These are phyloP conservation scores for Beta vulgaris DNA, from an alignment of 148 eudicot genomes.

Conservation along the genomic window DNA sequence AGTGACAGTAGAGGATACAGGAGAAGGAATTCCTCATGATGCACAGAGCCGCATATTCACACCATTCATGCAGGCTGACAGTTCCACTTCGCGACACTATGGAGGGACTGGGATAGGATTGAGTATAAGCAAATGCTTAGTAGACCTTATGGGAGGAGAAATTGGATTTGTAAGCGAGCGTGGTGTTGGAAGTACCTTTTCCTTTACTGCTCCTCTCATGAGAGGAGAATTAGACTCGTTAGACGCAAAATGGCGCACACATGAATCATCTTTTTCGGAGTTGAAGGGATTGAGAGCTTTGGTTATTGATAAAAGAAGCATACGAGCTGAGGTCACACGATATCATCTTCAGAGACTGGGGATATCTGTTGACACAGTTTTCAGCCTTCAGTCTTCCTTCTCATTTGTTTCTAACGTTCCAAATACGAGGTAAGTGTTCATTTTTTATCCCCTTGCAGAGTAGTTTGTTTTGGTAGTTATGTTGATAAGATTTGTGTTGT, in stretches of 20 bases:
- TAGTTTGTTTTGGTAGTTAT: not conserved
- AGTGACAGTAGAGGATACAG: constrained; percentile 89
- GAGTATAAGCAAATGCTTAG: constrained; percentile 86
- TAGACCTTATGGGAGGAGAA: constrained; percentile 90
- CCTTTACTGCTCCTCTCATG: constrained; percentile 57
- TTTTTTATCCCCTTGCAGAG: not conserved
- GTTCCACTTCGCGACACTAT: constrained; percentile 83
- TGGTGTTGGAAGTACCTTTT: constrained; percentile 71
- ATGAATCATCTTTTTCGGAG: constrained; percentile 49
- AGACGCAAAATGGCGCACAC: constrained; percentile 35
- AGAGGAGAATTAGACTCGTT: constrained; percentile 40
- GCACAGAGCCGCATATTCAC: constrained; percentile 72
- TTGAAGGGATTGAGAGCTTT: constrained; percentile 65
- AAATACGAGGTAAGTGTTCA: constrained; percentile 39
- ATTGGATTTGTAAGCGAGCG: constrained; percentile 76
- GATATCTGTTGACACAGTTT: constrained; percentile 44
- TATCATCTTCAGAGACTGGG: constrained; percentile 83
- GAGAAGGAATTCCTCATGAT: constrained; percentile 73
- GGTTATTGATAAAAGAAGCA: constrained; percentile 55
- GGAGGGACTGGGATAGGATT: constrained; percentile 98
- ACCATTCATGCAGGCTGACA: constrained; percentile 98
- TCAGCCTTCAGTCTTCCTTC: constrained; percentile 46
- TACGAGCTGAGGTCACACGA: constrained; percentile 66
- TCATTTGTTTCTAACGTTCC: constrained; percentile 35
- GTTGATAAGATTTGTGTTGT: not conserved